phyloP scores from a whole-genome alignment of 1,284 basidiomycete genomes.

The Phylloboletellus chloephorus region DNA sequence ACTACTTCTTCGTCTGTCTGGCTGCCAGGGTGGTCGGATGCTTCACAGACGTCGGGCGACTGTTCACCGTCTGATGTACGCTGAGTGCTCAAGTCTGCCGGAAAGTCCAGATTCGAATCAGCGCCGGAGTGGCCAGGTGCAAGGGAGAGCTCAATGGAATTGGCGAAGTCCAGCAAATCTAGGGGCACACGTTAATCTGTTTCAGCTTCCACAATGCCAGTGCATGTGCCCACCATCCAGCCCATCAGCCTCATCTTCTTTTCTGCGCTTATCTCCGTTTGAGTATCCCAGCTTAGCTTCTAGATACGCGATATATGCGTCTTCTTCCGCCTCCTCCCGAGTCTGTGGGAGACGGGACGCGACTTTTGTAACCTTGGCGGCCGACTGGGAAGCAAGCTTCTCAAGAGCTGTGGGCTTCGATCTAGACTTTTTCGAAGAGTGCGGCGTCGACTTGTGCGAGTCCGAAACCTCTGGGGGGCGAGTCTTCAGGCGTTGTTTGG shows the following conservation, averaged over 20 bases:
- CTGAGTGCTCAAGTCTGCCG: neutral
- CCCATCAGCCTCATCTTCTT: constrained; percentile 51
- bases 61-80: constrained; percentile 9
- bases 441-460: constrained; percentile 1
- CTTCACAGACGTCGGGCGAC: constrained; percentile 31
- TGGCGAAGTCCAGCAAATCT: constrained; percentile 54
- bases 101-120: neutral
- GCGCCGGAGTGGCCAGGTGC: neutral
- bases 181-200: constrained; percentile 1
- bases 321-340: constrained; percentile 57
- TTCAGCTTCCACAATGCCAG: neutral
- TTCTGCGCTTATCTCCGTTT: constrained; percentile 32
- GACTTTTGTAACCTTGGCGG: constrained; percentile 19
- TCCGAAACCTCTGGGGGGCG: neutral
- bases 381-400: constrained; percentile 28
- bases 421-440: too few species aligned
- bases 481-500: neutral
- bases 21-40: constrained; percentile 14
- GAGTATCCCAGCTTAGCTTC: constrained; percentile 64
- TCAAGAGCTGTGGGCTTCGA: constrained; percentile 30
- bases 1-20: constrained; percentile 8
- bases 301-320: constrained; percentile 72
- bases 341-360: constrained; percentile 24
- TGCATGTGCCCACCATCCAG: constrained; percentile 44
- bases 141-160: constrained; percentile 22